Evolutionary conservation across 805 yeast species (phyloP).

Genomic region (Starmerella kuoi): DNA sequence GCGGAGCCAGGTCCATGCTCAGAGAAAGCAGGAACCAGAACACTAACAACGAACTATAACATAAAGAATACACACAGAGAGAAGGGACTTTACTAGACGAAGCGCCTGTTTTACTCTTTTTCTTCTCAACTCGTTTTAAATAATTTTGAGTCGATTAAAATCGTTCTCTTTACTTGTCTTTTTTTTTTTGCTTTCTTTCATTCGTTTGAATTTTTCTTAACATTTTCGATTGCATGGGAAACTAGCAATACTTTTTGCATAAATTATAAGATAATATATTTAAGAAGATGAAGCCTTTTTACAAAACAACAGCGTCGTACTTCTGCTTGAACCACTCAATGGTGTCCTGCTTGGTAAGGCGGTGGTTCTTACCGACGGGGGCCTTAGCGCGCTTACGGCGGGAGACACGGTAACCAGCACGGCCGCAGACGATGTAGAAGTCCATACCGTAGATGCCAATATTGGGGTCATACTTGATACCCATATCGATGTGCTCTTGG

Average conservation of each 20-base stretch:
- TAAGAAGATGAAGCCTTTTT: slow-evolving; percentile 7
- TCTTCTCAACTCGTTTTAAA: too few species aligned
- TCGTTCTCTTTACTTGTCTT: too few species aligned
- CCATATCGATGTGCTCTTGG: slow-evolving; percentile 98
- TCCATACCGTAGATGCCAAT: slow-evolving; percentile 99
- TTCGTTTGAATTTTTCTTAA: too few species aligned
- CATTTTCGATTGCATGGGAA: too few species aligned
- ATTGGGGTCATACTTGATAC: slow-evolving; percentile 99
- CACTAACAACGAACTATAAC: too few species aligned
- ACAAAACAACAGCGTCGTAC: slow-evolving; percentile 90
- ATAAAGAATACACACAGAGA: too few species aligned
- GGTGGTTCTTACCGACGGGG: slow-evolving; percentile 84
- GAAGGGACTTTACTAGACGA: too few species aligned
- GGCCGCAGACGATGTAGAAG: slow-evolving; percentile 98
- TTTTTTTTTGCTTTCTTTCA: too few species aligned
- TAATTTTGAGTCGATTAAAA: too few species aligned
- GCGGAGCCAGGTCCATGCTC: slow-evolving; percentile 22
- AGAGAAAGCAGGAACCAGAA: too few species aligned
- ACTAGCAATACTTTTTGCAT: background rate
- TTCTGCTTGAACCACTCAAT: slow-evolving; percentile 98
- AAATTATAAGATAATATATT: slow-evolving; percentile 7
- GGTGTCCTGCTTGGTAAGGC: slow-evolving; percentile 84
- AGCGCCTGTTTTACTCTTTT: too few species aligned
- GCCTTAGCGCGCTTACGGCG: slow-evolving; percentile 84
- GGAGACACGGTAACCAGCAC: slow-evolving; percentile 98